Evolutionary conservation across 306 rosid species (phyloP).

Genomic region (Quillaja saponaria): DNA sequence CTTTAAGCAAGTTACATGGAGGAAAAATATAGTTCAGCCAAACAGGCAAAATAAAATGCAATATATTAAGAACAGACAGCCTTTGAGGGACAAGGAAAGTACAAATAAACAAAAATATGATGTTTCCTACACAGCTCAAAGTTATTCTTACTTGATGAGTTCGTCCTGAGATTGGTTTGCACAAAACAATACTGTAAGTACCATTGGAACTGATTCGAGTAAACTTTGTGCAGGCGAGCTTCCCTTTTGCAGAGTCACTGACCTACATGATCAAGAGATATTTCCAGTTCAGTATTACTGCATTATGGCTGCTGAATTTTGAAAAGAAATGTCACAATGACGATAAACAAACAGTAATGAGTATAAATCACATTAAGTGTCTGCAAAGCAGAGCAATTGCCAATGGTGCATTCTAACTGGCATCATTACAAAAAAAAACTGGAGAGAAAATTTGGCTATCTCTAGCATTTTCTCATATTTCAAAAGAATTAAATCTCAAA

Average conservation of each 20-base stretch:
- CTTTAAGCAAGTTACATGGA: background rate
- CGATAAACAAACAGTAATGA: too few relatives aligned
- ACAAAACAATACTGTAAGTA: slow-evolving; percentile 67
- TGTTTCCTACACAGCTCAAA: too few relatives aligned
- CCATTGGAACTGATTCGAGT: slow-evolving; percentile 66
- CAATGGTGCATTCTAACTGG: background rate
- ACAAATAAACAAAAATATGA: background rate
- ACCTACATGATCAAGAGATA: slow-evolving; percentile 49
- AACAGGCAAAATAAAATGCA: background rate
- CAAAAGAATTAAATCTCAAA: too few relatives aligned
- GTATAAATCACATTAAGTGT: too few relatives aligned
- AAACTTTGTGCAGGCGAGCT: slow-evolving; percentile 72
- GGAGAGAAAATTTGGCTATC: too few relatives aligned
- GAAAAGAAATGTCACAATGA: too few relatives aligned
- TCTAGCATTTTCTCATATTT: too few relatives aligned
- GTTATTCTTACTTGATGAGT: slow-evolving; percentile 89
- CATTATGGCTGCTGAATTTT: too few relatives aligned
- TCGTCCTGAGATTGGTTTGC: slow-evolving; percentile 85
- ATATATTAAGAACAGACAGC: background rate
- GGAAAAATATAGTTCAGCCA: background rate
- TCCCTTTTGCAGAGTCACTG: slow-evolving; percentile 57
- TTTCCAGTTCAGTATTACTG: background rate
- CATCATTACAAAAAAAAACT: background rate
- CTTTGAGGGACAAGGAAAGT: background rate
- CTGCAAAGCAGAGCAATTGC: background rate